Evolutionary conservation across 768 basidiomycete genomes (phyloP), one percentile per base, ranked within the genome.

Genomic region (Mycena indigotica): DNA sequence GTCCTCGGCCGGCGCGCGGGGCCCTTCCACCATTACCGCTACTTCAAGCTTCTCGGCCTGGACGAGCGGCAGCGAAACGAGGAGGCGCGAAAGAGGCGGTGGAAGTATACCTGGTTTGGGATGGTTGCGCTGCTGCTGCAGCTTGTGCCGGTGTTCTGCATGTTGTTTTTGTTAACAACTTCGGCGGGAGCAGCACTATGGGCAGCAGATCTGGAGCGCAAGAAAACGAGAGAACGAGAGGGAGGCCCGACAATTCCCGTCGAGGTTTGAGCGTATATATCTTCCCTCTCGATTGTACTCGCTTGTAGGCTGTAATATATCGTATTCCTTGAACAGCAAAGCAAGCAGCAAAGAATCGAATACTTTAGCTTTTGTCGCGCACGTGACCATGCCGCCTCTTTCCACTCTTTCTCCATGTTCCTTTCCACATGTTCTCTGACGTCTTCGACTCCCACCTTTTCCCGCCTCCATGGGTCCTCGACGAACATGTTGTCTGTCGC

Each of bases 71-170:
- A 56, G 35, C 51, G 52, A 29, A 39, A 30, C 0, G 55, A 56
- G 23, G 55, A 56, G 19, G 28, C 59, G 0, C 46, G 28, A 8
- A 59, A 57, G 44, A 13, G 62, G 29, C 50, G 45, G 52, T 63
- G 62, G 62, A 63, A 63, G 52, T 63, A 63, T 30, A 63, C 62
- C 17, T 63, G 62, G 62, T 63, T 63, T 28, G 62, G 62, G 15
- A 59, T 54, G 57, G 55, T 63, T 2, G 48, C 62, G 28, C 58
- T 56, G 52, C 48, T 59, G 38, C 35, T 63, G 32, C 62, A 63
- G 55, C 52, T 63, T 2, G 32, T 63, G 3, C 62, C 62, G 0
- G 44, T 63, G 30, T 32, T 56, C 6, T 56, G 28, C 0, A 63
- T 63, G 58, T 25, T 63, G 48, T 63, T 63, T 17, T 19, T 63